Conservation (phyloP, 164 flowering plant species). For the Dillenia suffruticosa region DNA sequence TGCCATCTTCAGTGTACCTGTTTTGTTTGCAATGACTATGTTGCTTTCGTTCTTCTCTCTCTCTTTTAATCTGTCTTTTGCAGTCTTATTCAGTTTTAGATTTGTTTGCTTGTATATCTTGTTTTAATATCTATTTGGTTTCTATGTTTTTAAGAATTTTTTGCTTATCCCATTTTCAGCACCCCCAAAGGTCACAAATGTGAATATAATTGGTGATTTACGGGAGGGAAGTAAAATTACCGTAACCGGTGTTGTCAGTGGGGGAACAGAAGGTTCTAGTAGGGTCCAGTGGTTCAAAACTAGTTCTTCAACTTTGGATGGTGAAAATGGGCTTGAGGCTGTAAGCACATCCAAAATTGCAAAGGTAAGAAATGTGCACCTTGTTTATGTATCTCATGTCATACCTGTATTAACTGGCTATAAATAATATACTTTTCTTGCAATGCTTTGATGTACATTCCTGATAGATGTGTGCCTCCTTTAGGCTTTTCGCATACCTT, state of each 20-base stretch:
- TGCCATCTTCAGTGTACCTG: no score
- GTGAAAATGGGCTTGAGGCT: conserved; percentile 70
- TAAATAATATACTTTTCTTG: no score
- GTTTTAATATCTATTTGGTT: background rate
- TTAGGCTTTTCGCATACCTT: conserved; percentile 90
- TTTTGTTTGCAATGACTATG: no score
- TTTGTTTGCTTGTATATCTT: background rate
- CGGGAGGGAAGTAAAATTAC: conserved; percentile 85
- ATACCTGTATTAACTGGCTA: no score
- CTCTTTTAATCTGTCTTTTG: background rate
- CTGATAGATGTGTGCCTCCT: conserved; percentile 7
- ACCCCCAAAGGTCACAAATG: conserved; percentile 76
- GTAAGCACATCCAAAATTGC: conserved; percentile 83
- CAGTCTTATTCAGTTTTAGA: background rate
- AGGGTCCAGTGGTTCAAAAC: conserved; percentile 98
- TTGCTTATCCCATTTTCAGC: conserved; percentile 44
- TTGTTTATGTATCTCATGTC: no score
- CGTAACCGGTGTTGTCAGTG: conserved; percentile 80
- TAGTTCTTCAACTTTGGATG: conserved; percentile 45
- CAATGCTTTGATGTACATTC: no score
- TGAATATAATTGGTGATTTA: conserved; percentile 82
- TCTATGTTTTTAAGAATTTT: background rate
- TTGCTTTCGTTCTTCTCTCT: background rate
- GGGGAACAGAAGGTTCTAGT: conserved; percentile 95
- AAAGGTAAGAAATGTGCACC: conserved; percentile 41